Evolutionary conservation across 768 basidiomycete genomes (phyloP), one percentile per base, ranked within the genome.

Genomic region (Crassisporium funariophilum): DNA sequence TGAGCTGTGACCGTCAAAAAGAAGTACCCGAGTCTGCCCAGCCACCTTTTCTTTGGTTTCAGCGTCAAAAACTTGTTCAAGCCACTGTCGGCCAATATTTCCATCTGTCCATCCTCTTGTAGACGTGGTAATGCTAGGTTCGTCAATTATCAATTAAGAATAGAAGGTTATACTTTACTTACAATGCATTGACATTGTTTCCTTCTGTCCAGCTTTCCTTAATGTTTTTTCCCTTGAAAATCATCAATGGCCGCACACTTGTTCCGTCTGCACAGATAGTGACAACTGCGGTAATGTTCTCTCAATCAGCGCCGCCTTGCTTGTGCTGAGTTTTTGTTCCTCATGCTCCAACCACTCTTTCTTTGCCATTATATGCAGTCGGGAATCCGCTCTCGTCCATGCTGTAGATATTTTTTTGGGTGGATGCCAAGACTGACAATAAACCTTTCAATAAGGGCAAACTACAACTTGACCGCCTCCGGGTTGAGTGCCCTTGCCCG

Each of bases 1-100:
- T 0, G 71, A 75, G 43, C 53, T 59, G 40, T 75, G 73, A 1
- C 75, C 69, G 57, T 76, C 71, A 1, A 75, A 13, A 29, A 29
- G 27, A 7, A 29, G 27, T 29, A 29, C 27, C 8, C 27, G 27
- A 13, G 27, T 7, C 27, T 29, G 7, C 27, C 27, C 27, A 7
- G 8, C 27, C 7, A 13, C 27, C 27, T 29, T 29, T 29, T 29
- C 27, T 29, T 29, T 29, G 7, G 27, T 29, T 36, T 60, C 47
- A 0, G 50, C 48, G 31, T 71, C 63, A 37, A 73, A 70, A 24
- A 50, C 47, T 9, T 58, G 43, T 2, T 29, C 42, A 12, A 67
- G 37, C 63, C 60, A 64, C 2, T 46, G 12, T 5, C 38, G 24
- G 1, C 46, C 56, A 35, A 65, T 43, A 4, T 58, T 50, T 0